phyloP scores from a whole-genome alignment of 257 asterid species.

The Jasminum sambac region DNA sequence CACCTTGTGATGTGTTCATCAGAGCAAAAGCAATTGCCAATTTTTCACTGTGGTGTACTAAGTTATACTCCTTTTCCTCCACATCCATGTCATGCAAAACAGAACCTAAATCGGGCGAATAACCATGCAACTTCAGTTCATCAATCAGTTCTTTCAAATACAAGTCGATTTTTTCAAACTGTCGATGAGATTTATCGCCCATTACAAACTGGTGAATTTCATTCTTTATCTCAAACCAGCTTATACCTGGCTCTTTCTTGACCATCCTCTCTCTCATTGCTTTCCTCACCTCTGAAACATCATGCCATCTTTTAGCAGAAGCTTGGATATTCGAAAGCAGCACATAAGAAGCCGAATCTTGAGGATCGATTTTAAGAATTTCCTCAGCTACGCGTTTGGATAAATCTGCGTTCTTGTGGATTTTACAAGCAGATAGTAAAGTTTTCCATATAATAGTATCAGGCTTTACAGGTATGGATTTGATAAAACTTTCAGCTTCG shows the following conservation, averaged over 20 bases:
- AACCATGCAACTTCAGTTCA: conserved; percentile 60
- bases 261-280: conserved; percentile 64
- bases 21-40: conserved; percentile 82
- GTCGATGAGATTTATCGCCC: conserved; percentile 68
- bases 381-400: conserved; percentile 59
- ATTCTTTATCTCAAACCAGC: conserved; percentile 82
- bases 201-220: conserved; percentile 52
- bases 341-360: conserved; percentile 70
- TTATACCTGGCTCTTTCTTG: conserved; percentile 82
- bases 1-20: conserved; percentile 50
- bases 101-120: conserved; percentile 58
- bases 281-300: conserved; percentile 56
- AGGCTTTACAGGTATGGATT: conserved; percentile 69
- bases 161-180: conserved; percentile 39
- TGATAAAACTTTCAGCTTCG: conserved; percentile 70
- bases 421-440: conserved; percentile 76
- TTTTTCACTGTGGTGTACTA: conserved; percentile 80
- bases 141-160: conserved; percentile 58
- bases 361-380: conserved; percentile 61
- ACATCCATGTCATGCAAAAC: conserved; percentile 75
- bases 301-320: conserved; percentile 58
- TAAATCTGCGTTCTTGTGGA: conserved; percentile 65
- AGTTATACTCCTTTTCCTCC: conserved; percentile 71
- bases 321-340: conserved; percentile 81
- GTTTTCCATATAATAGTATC: conserved; percentile 81